Base-by-base conservation (phyloP, 2,329 filamentous ascomycete species). In the Diaporthe helianthi region DNA sequence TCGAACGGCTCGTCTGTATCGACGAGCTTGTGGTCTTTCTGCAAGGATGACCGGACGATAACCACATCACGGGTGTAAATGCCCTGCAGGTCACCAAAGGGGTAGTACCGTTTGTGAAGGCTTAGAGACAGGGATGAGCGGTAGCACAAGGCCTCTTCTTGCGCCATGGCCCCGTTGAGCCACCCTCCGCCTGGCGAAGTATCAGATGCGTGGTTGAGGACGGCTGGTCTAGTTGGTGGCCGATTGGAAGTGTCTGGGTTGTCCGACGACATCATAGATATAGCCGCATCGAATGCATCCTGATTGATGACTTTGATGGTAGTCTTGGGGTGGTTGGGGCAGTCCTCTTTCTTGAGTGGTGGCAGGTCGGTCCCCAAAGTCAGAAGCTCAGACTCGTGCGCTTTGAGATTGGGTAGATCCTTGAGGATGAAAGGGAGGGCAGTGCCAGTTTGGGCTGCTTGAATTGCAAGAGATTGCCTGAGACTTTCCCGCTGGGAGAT, bases 111-210 rank as follows among this genome's bases (percentile, higher is more conserved):
- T 26, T 75, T 72, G 69, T 82, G 78, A 0, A 89, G 79, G 24
- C 84, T 84, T 36, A 83, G 74, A 33, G 78, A 83, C 9, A 89
- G 83, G 0, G 86, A 85, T 54, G 84, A 87, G 52, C 90, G 86
- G 75, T 89, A 90, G 79, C 89, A 92, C 8, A 93, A 82, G 3
- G 86, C 85, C 80, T 93, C 90, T 79, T 93, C 90, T 77, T 93
- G 90, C 0, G 90, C 90, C 36, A 86, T 78, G 67, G 88, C 82
- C 44, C 90, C 90, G 46, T 83, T 83, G 5, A 84, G 76, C 84
- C 89, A 92, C 22, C 89, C 89, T 24, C 90, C 90, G n/a, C 90
- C 90, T 0, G 87, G 83, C 17, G 75, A 77, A 4, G 77, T 73
- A 55, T 86, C 83, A 63, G 87, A 91, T 19, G 90, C 90, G 80